Evolutionary conservation across 2,329 filamentous ascomycete species (phyloP), one percentile per base, ranked within the genome.

Genomic region (Shiraia bambusicola): DNA sequence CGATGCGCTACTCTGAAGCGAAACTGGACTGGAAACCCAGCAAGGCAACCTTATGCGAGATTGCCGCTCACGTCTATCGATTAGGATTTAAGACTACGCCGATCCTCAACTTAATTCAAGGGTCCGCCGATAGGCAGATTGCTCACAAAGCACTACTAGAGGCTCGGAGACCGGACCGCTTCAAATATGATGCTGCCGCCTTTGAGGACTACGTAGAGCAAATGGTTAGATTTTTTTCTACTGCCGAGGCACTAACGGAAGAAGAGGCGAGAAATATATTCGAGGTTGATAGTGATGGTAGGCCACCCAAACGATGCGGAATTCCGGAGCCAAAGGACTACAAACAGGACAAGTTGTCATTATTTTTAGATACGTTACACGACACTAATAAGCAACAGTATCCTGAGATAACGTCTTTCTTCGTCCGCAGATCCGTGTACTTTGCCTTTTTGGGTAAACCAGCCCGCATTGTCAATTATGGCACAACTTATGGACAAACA

Each of bases 371-470:
- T n/a, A 34, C 55, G 26, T 28, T 59, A 31, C 38, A 58, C 28
- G 34, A 47, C 37, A 39, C 14, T 28, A 37, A 36, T 28, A 31
- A 49, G 34, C 39, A 54, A 38, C 26, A 50, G 29, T 28, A 28
- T 29, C 15, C 25, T 30, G 35, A 48, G 35, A 49, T 59, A 22
- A 46, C 43, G 33, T 52, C 47, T 39, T 59, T 59, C 45, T 58
- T 56, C 37, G 35, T 57, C 8, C 40, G 44, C 22, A 39, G 37
- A 45, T 57, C 50, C 10, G 39, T 57, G 19, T 59, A 59, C 43
- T 53, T 52, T 47, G 42, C 47, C 40, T 59, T 59, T 47, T 57
- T 52, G 37, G 44, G 52, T 45, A 7, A n/a, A 29, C 15, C 12
- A n/a, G 3, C 3, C 28, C 12, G 15, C 12, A 56, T 45, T n/a